Base-by-base conservation (phyloP, 352 stramenopile species). In the Phytophthora capsici region DNA sequence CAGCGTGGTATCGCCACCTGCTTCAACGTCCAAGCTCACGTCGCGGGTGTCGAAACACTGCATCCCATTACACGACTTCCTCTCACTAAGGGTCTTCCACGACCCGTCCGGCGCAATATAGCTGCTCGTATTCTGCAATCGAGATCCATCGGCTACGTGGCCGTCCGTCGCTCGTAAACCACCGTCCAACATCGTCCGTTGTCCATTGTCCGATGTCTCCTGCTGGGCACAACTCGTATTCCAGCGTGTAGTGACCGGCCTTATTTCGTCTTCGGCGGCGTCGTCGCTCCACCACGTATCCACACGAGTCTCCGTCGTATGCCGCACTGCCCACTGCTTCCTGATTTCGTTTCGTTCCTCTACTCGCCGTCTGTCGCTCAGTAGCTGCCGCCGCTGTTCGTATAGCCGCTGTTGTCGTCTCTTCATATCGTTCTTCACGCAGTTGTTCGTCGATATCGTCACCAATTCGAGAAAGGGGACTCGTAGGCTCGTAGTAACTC, bases 21-120 rank as follows among this genome's bases (percentile, higher is more conserved):
- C n/a, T n/a, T n/a, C n/a, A n/a, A n/a, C n/a, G n/a, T n/a, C n/a
- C n/a, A n/a, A n/a, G n/a, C n/a, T n/a, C n/a, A n/a, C n/a, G n/a
- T n/a, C n/a, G n/a, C n/a, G n/a, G n/a, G n/a, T n/a, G n/a, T n/a
- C n/a, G n/a, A n/a, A n/a, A n/a, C 2, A 6, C 25, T 28, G 25
- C 0, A 1, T 6, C 32, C 43, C 38, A 34, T 48, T 63, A 63
- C 54, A 54, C 54, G 54, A 19, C 54, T 53, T 54, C 54, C 34
- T 26, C 32, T 48, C 6, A 1, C 6, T 3, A 2, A 40, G 45
- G 25, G 44, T 63, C 44, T 63, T 63, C 44, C 44, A 56, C 55
- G 45, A 55, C 34, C 45, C 44, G 46, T 13, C 5, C 32, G 14
- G 32, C 14, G 32, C 25, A 28, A 9, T 38, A 17, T 6, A 38